phyloP scores from a whole-genome alignment of 75 land plant genomes.

The Pseudotsuga menziesii region DNA sequence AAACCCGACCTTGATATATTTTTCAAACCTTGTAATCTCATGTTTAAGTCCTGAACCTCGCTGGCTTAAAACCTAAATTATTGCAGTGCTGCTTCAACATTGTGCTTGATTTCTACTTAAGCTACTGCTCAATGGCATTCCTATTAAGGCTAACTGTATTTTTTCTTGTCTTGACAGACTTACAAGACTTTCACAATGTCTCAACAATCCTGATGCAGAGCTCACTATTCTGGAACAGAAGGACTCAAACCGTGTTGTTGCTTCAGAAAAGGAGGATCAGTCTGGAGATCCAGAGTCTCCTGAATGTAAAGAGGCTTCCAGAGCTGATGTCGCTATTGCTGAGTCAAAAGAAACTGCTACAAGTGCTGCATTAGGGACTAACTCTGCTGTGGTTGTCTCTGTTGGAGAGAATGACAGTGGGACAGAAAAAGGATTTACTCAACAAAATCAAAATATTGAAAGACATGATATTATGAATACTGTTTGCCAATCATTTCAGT shows the following conservation, averaged over 20 bases:
- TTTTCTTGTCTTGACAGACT: too few species aligned
- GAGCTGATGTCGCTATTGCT: neutral
- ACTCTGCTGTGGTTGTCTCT: constrained; percentile 15
- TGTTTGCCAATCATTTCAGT: constrained; percentile 25
- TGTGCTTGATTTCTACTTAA: too few species aligned
- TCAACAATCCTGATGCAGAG: neutral
- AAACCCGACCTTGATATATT: too few species aligned
- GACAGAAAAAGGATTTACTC: neutral
- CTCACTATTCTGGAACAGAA: neutral
- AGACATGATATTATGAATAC: constrained; percentile 5
- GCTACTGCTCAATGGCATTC: too few species aligned
- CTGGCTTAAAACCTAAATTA: too few species aligned
- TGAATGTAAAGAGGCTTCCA: neutral
- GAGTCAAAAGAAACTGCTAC: constrained; percentile 2
- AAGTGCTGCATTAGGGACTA: constrained; percentile 5
- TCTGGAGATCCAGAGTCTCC: neutral
- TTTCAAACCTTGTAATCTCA: too few species aligned
- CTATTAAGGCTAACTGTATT: too few species aligned
- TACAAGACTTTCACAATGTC: neutral
- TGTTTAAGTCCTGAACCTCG: too few species aligned
- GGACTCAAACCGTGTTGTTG: neutral
- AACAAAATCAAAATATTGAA: constrained; percentile 11
- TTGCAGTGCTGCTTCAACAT: too few species aligned
- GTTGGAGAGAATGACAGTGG: constrained; percentile 18
- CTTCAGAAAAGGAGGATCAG: neutral